Evolutionary conservation across 202 grass and related monocot species (phyloP), one percentile per base, ranked within the genome.

Genomic region (Bolboschoenoplectus hybrid): DNA sequence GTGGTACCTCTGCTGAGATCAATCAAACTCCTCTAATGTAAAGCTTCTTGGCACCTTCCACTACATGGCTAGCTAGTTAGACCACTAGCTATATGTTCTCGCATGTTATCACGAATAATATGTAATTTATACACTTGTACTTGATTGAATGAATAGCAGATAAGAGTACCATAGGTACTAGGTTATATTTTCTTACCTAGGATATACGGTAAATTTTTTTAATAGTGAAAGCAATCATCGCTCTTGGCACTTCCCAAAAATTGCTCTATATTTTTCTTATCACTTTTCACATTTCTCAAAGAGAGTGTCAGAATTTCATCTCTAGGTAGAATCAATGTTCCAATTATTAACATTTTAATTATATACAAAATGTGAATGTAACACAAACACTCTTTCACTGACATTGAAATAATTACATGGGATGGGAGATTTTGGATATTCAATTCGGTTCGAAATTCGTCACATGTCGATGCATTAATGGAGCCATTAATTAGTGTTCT

Each of bases 1-100:
- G 35, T 41, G 32, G 73, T 36, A 77, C 47, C 34, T 58, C 51
- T 52, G 26, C 74, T 57, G 8, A 52, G 46, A 52, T 75, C 53
- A 41, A 55, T 20, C 40, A 66, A 50, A 36, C 32, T 11, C 4
- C 13, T 57, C 13, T 57, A 32, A 53, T 56, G 14, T 79, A 58
- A 14, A 66, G 60, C 11, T 82, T 82, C 57, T 66, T 66, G 40
- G 80, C 17, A 82, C 16, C 41, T 82, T 82, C 80, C 60, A 65
- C 9, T 46, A 46, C 4, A 55, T 11, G 9, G 20, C 50, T 77
- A 77, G 51, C 19, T 60, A 71, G 26, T 35, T 9, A n/a, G 8
- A 74, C 17, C 45, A 12, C n/a, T 50, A 13, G 69, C 44, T 73
- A 73, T 0, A 0, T 35, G 32, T 56, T 78, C 10, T 78, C 39